Base-by-base conservation (phyloP, 148 eudicot genomes). In the Cornus kousa region DNA sequence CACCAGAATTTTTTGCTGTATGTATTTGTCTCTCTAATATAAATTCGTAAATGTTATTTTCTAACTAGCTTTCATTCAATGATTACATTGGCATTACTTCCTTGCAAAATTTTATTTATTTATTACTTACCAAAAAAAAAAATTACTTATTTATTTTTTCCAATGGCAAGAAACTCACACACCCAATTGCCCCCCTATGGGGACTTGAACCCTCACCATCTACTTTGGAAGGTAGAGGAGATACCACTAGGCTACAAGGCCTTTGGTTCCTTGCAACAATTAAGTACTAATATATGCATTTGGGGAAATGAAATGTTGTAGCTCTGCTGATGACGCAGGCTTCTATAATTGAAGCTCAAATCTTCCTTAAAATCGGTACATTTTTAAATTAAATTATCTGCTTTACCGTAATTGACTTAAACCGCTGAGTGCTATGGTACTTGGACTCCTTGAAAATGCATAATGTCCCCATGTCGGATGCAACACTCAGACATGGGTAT, bases 1-100 rank as follows among this genome's bases (percentile, higher is more conserved):
- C 98, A 66, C 98, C 94, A 6, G 99, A 93, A 80, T 96, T 92
- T 80, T 96, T 80, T 84, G 76, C 90, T 69, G 98, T 96, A 91
- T 57, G 88, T 85, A 80, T 59, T 37, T 73, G 64, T 75, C 68
- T 80, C 66, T 74, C 4, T 33, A 50, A 68, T 55, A 55, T 71
- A 32, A 67, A 48, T 39, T 71, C 28, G n/a, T 67, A 70, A 40
- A 28, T 28, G 28, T 68, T 31, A 72, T 50, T 22, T 11, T 13
- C 35, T 65, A 37, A 11, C 8, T 20, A 55, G 50, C 12, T 64
- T 23, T 59, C 28, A 55, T 7, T 28, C 35, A 16, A 43, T 22
- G 2, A 71, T 10, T 77, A 20, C 65, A 77, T n/a, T 17, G 16
- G 67, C 7, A 17, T 62, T 62, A 5, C 8, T 62, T 53, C 23